phyloP scores from a whole-genome alignment of 371 early-diverging fungal genomes.

The Smittium culicis region DNA sequence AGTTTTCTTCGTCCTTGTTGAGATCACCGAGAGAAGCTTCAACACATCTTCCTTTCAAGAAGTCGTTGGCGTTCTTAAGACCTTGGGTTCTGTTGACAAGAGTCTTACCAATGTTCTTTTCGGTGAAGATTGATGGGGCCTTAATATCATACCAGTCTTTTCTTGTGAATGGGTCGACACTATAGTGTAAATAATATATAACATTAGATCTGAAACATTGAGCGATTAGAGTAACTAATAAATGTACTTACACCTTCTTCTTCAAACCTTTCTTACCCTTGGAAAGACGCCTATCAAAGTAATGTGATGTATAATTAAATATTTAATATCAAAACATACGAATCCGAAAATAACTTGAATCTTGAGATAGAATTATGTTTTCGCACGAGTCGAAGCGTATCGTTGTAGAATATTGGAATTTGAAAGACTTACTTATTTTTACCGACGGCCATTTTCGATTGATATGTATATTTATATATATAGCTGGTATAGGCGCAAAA shows the following conservation, averaged over 20 bases:
- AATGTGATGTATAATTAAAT: constrained; percentile 3
- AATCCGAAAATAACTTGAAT: neutral
- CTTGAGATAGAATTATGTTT: neutral
- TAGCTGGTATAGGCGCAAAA: constrained; percentile 12
- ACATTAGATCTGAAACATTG: constrained; percentile 4
- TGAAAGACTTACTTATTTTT: constrained; percentile 73
- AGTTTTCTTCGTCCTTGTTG: constrained; percentile 84
- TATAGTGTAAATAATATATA: constrained; percentile 30
- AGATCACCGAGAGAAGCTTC: constrained; percentile 98
- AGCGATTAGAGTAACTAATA: too few species aligned
- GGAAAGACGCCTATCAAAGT: constrained; percentile 65
- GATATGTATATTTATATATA: neutral
- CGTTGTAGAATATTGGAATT: neutral
- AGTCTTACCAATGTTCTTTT: constrained; percentile 94
- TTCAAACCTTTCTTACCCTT: constrained; percentile 96
- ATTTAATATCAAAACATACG: neutral
- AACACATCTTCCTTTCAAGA: constrained; percentile 93
- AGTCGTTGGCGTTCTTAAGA: constrained; percentile 93
- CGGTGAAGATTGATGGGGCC: constrained; percentile 90
- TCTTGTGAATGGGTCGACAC: constrained; percentile 92
- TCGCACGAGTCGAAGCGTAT: neutral
- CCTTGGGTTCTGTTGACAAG: constrained; percentile 99
- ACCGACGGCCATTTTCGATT: constrained; percentile 61
- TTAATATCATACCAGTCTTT: constrained; percentile 99
- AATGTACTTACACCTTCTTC: constrained; percentile 92